Evolutionary conservation across 2,329 filamentous ascomycete species (phyloP).

Genomic region (Aspergillus caelatus): DNA sequence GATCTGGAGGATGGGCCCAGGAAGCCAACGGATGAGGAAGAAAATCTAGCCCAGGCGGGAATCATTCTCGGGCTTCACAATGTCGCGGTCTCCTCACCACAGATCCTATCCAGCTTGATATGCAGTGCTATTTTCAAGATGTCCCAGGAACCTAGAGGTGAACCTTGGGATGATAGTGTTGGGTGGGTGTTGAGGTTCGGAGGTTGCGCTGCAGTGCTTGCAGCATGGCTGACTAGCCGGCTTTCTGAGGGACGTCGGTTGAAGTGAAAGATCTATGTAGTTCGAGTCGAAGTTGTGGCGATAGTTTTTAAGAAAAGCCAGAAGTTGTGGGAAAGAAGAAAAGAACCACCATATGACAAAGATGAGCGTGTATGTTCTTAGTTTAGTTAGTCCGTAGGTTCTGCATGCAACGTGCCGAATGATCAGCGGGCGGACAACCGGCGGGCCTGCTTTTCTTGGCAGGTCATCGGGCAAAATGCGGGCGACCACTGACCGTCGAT

Average conservation of each 20-base stretch:
- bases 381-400: background rate
- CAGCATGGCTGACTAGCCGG: slow-evolving; percentile 71
- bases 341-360: background rate
- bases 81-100: slow-evolving; percentile 87
- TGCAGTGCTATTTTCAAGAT: slow-evolving; percentile 82
- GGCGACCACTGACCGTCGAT: slow-evolving; percentile 10
- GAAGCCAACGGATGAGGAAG: slow-evolving; percentile 39
- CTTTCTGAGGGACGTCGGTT: slow-evolving; percentile 62
- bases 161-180: slow-evolving; percentile 82
- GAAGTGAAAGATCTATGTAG: background rate
- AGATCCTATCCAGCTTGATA: slow-evolving; percentile 84
- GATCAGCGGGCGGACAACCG: slow-evolving; percentile 2
- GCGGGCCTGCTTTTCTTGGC: background rate
- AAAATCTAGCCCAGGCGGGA: slow-evolving; percentile 75
- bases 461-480: background rate
- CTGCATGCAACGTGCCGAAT: background rate
- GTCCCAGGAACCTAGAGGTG: slow-evolving; percentile 84
- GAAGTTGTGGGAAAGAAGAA: background rate
- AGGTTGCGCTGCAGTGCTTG: slow-evolving; percentile 74
- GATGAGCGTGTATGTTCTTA: background rate
- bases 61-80: slow-evolving; percentile 95
- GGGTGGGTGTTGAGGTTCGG: slow-evolving; percentile 84
- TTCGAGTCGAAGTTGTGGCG: background rate
- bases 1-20: slow-evolving; percentile 32
- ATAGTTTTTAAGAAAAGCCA: background rate